Conservation (phyloP, 441 rosid species). For the Euphorbia schlechtendalii region DNA sequence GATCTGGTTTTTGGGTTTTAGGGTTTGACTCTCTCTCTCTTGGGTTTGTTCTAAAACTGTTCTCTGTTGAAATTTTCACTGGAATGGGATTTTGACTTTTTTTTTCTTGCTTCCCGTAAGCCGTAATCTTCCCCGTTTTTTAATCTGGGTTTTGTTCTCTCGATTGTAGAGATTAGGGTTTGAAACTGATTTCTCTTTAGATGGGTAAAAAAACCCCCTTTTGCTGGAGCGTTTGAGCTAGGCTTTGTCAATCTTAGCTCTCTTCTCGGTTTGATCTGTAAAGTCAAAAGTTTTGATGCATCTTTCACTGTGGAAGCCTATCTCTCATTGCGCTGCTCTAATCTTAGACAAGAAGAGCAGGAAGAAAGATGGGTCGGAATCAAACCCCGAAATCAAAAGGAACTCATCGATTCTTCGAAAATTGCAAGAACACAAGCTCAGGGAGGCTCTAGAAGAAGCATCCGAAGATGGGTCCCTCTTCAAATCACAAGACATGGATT, state of each 20-base stretch:
- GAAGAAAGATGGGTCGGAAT: conserved; percentile 62
- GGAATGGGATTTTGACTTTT: conserved; percentile 29
- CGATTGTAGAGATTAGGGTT: conserved; percentile 24
- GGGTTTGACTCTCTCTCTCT: conserved; percentile 46
- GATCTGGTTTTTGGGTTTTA: conserved; percentile 68
- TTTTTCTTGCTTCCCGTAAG: no score
- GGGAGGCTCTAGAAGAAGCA: conserved; percentile 89
- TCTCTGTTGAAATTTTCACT: conserved; percentile 29
- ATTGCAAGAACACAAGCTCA: no score
- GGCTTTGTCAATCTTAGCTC: conserved; percentile 20
- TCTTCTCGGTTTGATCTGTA: conserved; percentile 14
- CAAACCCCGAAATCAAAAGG: conserved; percentile 40
- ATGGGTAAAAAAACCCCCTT: conserved; percentile 32
- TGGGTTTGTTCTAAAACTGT: conserved; percentile 37
- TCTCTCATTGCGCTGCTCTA: conserved; percentile 94
- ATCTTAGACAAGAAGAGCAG: conserved; percentile 88
- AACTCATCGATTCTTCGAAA: conserved; percentile 52
- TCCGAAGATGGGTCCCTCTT: conserved; percentile 83
- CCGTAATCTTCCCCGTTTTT: no score
- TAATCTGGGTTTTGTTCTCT: conserved; percentile 29
- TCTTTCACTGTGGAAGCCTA: conserved; percentile 93
- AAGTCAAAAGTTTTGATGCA: conserved; percentile 54
- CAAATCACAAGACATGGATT: conserved; percentile 71
- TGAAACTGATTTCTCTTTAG: conserved; percentile 22
- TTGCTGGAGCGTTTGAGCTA: conserved; percentile 22